Percentiles rank a stretch among this genome's conserved stretches.
phyloP scores from a whole-genome alignment of 352 stramenopile species.

The Phytophthora palmivora region DNA sequence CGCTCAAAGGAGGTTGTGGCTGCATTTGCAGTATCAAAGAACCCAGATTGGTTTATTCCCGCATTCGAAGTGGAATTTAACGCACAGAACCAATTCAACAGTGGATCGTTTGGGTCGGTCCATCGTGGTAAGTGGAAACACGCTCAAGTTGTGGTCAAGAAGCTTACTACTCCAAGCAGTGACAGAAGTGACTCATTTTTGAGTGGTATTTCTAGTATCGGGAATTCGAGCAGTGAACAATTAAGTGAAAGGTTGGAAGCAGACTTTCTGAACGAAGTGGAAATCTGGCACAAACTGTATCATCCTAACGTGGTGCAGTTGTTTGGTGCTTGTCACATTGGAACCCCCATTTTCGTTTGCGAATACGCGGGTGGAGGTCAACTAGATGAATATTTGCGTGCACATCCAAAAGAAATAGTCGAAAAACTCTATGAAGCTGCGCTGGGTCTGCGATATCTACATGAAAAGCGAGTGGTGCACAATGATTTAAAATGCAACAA shows the following conservation, averaged over 20 bases:
- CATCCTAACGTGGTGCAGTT: constrained; percentile 31
- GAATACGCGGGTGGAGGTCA: constrained; percentile 21
- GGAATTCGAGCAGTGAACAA: not conserved
- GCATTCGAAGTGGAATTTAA: constrained; percentile 33
- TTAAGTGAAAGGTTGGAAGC: not conserved
- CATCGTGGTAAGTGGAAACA: constrained; percentile 27
- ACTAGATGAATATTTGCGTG: constrained; percentile 20
- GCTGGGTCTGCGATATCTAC: constrained; percentile 26
- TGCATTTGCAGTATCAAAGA: not conserved
- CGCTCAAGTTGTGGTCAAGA: constrained; percentile 27
- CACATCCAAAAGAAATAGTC: constrained; percentile 6
- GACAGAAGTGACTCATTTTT: not conserved
- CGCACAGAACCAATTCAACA: constrained; percentile 18
- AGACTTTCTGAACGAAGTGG: constrained; percentile 21
- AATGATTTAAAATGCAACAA: too few species aligned
- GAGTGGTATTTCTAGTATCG: not conserved
- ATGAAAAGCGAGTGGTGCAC: too few species aligned
- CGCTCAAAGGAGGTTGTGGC: not conserved
- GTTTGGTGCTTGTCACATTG: constrained; percentile 25
- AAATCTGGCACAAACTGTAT: constrained; percentile 29
- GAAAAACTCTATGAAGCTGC: constrained; percentile 26
- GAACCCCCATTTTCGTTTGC: constrained; percentile 28
- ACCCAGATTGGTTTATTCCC: constrained; percentile 32
- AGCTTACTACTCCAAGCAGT: not conserved
- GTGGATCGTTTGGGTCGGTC: constrained; percentile 21